Base-by-base conservation (phyloP, 768 basidiomycete species). In the Agaricus sinodeliciosus region DNA sequence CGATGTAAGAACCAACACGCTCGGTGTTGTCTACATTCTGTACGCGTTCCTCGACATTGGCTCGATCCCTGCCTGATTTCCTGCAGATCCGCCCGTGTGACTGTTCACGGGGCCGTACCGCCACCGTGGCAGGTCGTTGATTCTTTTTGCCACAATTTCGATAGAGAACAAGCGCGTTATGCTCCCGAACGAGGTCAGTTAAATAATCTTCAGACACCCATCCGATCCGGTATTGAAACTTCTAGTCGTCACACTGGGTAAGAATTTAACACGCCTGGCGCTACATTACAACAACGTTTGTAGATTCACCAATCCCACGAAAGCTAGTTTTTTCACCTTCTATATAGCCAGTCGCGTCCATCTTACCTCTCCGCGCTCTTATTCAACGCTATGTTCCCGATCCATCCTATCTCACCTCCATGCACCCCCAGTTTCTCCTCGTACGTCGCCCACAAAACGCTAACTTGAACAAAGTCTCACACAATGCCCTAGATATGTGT, bases 21-120 rank as follows among this genome's bases (percentile, higher is more conserved):
- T 91, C 3, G 85, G 81, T 0, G 75, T 81, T 39, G 65, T 91
- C 39, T 85, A 82, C 59, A 87, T 92, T 41, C 63, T 92, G 89
- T 90, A 58, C 68, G 85, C 72, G 5, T 37, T 27, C 28, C 18
- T 36, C 18, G 49, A 18, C 3, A 15, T 37, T 28, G 26, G 35
- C 16, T 42, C 19, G 18, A 18, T 1, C n/a, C 34, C 26, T 54
- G 18, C 41, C 39, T n/a, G 16, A 44, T 9, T 26, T 18, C 9
- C 19, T 9, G 31, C 44, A 89, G 87, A 55, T 79, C 80, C 5
- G 84, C 86, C 25, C 74, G 87, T 60, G 58, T 88, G 59, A 67
- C 66, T 51, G 62, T 69, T 39, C 52, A 67, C 1, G 67, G 68
- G 18, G 64, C 72, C 0, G 70, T 67, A 26, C 72, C 71, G 26